A percentile compares a stretch with the other conserved stretches of the same genome.
phyloP scores from a whole-genome alignment of 768 basidiomycete genomes.

The Trametes cingulata region DNA sequence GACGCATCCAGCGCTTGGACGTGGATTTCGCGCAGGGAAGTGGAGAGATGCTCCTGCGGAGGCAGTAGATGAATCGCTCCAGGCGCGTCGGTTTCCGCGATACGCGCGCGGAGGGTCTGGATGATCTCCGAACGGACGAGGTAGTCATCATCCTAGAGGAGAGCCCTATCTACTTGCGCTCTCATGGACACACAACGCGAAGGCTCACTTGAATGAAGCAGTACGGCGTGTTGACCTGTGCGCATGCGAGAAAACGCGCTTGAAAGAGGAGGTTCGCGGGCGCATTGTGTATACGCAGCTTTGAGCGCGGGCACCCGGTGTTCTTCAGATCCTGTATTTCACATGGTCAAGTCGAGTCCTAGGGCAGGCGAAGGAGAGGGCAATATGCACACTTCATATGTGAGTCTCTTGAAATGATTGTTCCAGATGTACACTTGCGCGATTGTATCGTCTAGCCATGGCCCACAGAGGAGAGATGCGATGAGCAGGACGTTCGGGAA shows the following conservation, averaged over 20 bases:
- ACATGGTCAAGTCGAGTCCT: not conserved
- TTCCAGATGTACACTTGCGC: slow-evolving; percentile 62
- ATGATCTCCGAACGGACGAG: slow-evolving; percentile 60
- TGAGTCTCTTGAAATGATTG: slow-evolving; percentile 49
- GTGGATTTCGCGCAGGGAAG: slow-evolving; percentile 46
- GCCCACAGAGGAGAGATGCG: slow-evolving; percentile 49
- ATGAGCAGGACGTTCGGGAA: slow-evolving; percentile 62
- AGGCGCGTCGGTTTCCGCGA: slow-evolving; percentile 28
- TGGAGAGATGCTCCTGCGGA: slow-evolving; percentile 60
- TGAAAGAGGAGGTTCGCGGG: slow-evolving; percentile 59
- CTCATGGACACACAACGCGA: not conserved
- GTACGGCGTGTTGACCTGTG: slow-evolving; percentile 48
- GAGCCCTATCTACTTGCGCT: not conserved
- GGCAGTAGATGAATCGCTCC: slow-evolving; percentile 56
- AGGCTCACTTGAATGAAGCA: slow-evolving; percentile 63
- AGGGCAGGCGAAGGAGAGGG: not conserved
- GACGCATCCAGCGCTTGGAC: slow-evolving; percentile 22
- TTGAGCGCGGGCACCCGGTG: slow-evolving; percentile 43
- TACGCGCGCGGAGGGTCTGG: slow-evolving; percentile 45
- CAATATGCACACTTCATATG: slow-evolving; percentile 41
- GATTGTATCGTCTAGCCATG: slow-evolving; percentile 46
- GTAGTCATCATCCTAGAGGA: slow-evolving; percentile 67
- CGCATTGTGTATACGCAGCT: slow-evolving; percentile 58
- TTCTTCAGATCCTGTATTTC: slow-evolving; percentile 37
- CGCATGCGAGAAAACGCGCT: slow-evolving; percentile 61